phyloP scores from a whole-genome alignment of 352 stramenopile genomes.

The Phytophthora capsici region DNA sequence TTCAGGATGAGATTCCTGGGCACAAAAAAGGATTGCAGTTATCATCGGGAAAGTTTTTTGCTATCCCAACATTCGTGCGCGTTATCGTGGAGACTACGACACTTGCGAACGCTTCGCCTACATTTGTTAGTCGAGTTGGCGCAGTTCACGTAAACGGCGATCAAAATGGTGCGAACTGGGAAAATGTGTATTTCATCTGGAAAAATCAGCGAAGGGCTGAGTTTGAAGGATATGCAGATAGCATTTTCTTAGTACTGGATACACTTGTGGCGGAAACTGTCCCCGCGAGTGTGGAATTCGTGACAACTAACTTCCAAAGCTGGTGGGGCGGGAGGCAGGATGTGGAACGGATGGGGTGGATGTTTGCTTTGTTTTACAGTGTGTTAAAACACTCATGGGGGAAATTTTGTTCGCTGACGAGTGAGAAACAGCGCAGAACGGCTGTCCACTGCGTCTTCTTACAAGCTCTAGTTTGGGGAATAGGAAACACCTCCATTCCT shows the following conservation, averaged over 20 bases:
- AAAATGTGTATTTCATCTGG: constrained; percentile 52
- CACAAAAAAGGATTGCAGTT: constrained; percentile 42
- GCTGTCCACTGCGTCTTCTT: constrained; percentile 72
- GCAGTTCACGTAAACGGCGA: constrained; percentile 43
- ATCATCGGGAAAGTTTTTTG: constrained; percentile 44
- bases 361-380: constrained; percentile 63
- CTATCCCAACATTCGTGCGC: constrained; percentile 41
- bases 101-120: constrained; percentile 53
- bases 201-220: constrained; percentile 36
- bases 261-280: constrained; percentile 51
- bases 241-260: constrained; percentile 55
- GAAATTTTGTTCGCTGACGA: constrained; percentile 64
- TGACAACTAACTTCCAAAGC: constrained; percentile 44
- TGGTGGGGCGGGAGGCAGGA: background rate
- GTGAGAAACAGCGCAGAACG: constrained; percentile 65
- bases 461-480: constrained; percentile 75
- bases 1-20: constrained; percentile 13
- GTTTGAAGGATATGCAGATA: constrained; percentile 37
- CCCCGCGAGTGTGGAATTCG: constrained; percentile 50
- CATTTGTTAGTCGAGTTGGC: constrained; percentile 56
- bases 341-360: constrained; percentile 26
- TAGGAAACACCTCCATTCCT: constrained; percentile 55
- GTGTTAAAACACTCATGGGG: constrained; percentile 55
- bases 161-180: constrained; percentile 22
- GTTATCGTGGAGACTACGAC: constrained; percentile 66